Base-by-base conservation (phyloP, 2,329 filamentous ascomycete species). In the Nemania sp. region DNA sequence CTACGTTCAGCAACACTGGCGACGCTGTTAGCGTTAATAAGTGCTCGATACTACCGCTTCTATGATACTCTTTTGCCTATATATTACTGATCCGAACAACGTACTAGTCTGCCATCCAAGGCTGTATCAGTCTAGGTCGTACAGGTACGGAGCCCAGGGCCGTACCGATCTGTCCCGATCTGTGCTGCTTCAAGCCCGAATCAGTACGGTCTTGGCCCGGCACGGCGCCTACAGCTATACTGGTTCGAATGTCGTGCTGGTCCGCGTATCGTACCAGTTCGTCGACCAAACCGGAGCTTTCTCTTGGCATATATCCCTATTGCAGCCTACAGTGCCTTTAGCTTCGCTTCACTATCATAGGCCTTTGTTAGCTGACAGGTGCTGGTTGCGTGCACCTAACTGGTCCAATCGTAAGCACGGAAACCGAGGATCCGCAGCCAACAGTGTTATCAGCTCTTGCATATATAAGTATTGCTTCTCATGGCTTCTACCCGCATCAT, bases 401-500 rank as follows among this genome's bases (percentile, higher is more conserved):
- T n/a, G n/a, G n/a, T n/a, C n/a, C n/a, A n/a, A 34, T 45, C 24
- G 45, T 39, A 34, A 31, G 45, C 34, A 48, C 15, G 33, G 45
- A 39, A 39, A 31, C 33, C 34, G 36, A 48, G 34, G 33, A 49
- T 49, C 48, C 39, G 48, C 48, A 50, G 48, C 39, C 48, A 50
- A 50, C 39, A 50, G 47, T 50, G 47, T 39, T 30, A 39, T 45
- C 31, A 23, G 40, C 41, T 44, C 42, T 41, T 41, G 40, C 33
- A 44, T 28, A 44, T 42, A 49, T 41, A 33, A 33, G 41, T 20
- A 41, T 41, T 41, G 37, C 37, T 49, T 49, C 46, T 49, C 14
- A 28, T 49, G 36, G 42, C 42, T 36, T 49, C 46, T 49, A 26
- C 36, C 36, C 19, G 24, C 36, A 49, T 42, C 28, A 26, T 42